These are phyloP conservation scores for Aureobasidium sp. DNA, from an alignment of 2,329 filamentous ascomycete genomes.

Conservation along the genomic window DNA sequence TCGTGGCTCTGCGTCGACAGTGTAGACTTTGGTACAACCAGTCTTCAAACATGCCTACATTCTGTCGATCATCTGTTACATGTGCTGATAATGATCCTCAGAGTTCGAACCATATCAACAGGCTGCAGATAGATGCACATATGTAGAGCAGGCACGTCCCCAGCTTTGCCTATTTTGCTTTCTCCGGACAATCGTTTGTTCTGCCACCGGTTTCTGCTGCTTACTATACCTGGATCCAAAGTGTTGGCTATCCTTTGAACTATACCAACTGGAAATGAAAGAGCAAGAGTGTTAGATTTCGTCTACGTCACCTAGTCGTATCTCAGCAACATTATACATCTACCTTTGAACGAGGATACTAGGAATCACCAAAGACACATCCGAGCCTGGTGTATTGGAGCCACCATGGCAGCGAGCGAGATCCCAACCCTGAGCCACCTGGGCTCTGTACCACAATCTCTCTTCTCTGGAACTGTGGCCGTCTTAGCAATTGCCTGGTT, in stretches of 20 bases:
- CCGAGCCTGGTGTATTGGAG: neutral
- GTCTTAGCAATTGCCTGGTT: conserved; percentile 14
- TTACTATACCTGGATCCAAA: neutral
- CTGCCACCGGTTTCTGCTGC: neutral
- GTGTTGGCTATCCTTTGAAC: neutral
- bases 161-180: neutral
- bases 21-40: neutral
- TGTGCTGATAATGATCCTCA: neutral
- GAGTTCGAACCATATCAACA: neutral
- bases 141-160: conserved; percentile 3
- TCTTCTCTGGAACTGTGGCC: conserved; percentile 1
- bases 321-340: neutral
- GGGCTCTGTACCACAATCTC: neutral
- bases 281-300: neutral
- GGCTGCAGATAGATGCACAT: neutral
- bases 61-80: neutral
- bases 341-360: no score
- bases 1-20: neutral
- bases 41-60: neutral
- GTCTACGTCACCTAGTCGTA: neutral
- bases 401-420: neutral
- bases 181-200: neutral
- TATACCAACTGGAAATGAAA: neutral
- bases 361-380: neutral
- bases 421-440: neutral